Evolutionary conservation across 371 early-diverging fungal species (phyloP).

Genomic region (Nematocida minor): DNA sequence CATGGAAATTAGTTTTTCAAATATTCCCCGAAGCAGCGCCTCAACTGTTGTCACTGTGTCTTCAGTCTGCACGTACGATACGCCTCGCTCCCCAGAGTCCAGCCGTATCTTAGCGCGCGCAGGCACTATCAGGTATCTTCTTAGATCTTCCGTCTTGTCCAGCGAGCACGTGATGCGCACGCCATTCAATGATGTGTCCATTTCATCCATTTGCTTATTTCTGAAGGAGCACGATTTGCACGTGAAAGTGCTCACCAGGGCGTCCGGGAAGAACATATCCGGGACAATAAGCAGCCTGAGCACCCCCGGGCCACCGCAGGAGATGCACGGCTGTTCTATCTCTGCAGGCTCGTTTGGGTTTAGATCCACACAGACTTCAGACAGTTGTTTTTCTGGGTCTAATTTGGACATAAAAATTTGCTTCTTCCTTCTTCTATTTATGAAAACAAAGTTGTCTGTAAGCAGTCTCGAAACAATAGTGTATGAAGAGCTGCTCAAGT

Average conservation of each 20-base stretch:
- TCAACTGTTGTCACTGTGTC: slow-evolving; percentile 31
- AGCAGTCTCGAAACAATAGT: slow-evolving; percentile 18
- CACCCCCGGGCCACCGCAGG: slow-evolving; percentile 16
- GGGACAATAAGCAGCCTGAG: slow-evolving; percentile 31
- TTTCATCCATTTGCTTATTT: slow-evolving; percentile 44
- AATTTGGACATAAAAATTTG: slow-evolving; percentile 31
- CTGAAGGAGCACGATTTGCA: slow-evolving; percentile 25
- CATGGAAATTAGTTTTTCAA: slow-evolving; percentile 28
- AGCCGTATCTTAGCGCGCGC: slow-evolving; percentile 3
- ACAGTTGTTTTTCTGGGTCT: neutral
- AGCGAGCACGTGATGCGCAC: slow-evolving; percentile 14
- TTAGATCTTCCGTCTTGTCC: slow-evolving; percentile 28
- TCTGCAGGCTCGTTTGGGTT: slow-evolving; percentile 27
- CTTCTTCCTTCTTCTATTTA: neutral
- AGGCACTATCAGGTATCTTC: slow-evolving; percentile 25
- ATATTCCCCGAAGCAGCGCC: slow-evolving; percentile 13
- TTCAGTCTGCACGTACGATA: slow-evolving; percentile 17
- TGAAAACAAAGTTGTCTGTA: slow-evolving; percentile 50
- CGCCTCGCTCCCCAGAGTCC: slow-evolving; percentile 30
- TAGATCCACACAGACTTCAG: slow-evolving; percentile 6
- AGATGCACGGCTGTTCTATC: slow-evolving; percentile 17
- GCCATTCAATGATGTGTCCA: slow-evolving; percentile 21
- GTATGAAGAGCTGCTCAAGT: slow-evolving; percentile 29
- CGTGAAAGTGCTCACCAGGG: slow-evolving; percentile 17
- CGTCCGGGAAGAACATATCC: slow-evolving; percentile 40